phyloP scores from a whole-genome alignment of 345 rosid species.

The Bruguiera gymnorhiza region DNA sequence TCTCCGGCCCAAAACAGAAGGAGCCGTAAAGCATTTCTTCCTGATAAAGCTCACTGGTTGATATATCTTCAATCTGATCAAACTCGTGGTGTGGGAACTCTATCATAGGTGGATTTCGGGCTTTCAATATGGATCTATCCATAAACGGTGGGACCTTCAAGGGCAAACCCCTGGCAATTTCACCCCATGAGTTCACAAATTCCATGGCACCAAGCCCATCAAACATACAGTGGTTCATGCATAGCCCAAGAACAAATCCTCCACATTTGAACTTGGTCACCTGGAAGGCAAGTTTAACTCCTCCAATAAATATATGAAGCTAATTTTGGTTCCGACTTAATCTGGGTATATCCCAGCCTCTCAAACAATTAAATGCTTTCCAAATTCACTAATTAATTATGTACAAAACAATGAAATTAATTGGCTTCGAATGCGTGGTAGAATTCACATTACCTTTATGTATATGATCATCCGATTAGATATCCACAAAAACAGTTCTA shows the following conservation, averaged over 20 bases:
- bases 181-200: conserved; percentile 37
- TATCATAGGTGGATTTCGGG: conserved; percentile 24
- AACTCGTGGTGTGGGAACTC: conserved; percentile 28
- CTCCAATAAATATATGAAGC: background rate
- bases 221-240: conserved; percentile 28
- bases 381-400: no score
- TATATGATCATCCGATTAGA: background rate
- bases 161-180: conserved; percentile 27
- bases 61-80: conserved; percentile 26
- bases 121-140: conserved; percentile 25
- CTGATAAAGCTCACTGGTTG: conserved; percentile 40
- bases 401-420: no score
- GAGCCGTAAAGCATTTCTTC: conserved; percentile 56
- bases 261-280: conserved; percentile 41
- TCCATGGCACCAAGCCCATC: conserved; percentile 38
- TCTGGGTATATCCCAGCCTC: background rate
- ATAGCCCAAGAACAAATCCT: conserved; percentile 32
- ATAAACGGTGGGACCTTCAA: conserved; percentile 20
- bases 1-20: conserved; percentile 68
- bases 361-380: no score
- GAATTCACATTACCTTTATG: background rate
- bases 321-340: background rate
- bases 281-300: conserved; percentile 9
- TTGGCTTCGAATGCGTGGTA: background rate
- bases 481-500: background rate